Evolutionary conservation across 805 yeast genomes (phyloP).

Genomic region (Clavispora santaluciae): DNA sequence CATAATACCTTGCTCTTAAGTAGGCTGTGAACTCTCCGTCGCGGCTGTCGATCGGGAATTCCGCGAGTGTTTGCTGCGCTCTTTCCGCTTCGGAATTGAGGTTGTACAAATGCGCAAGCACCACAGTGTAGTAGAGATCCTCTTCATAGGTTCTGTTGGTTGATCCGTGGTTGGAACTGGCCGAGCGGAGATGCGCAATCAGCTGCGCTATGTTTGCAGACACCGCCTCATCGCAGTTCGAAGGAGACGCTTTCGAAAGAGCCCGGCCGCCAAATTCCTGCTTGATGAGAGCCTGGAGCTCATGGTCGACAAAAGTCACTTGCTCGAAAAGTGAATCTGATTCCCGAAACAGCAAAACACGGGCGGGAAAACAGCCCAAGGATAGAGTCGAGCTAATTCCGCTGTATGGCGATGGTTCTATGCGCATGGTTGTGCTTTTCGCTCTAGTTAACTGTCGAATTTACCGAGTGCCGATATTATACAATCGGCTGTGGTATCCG

Average conservation of each 20-base stretch:
- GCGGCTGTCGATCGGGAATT: neutral
- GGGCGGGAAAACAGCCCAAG: constrained; percentile 35
- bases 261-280: constrained; percentile 25
- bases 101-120: constrained; percentile 32
- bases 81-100: constrained; percentile 19
- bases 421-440: constrained; percentile 15
- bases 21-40: constrained; percentile 24
- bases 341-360: constrained; percentile 30
- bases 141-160: constrained; percentile 24
- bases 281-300: constrained; percentile 28
- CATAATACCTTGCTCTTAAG: constrained; percentile 30
- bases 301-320: constrained; percentile 33
- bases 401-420: constrained; percentile 24
- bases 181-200: constrained; percentile 21
- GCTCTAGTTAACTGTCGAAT: neutral
- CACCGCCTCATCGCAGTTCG: constrained; percentile 6
- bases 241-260: constrained; percentile 11
- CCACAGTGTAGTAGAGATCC: constrained; percentile 24
- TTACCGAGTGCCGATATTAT: neutral
- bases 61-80: constrained; percentile 1
- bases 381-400: constrained; percentile 23
- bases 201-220: constrained; percentile 22
- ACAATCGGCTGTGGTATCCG: neutral
- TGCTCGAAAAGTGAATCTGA: constrained; percentile 31
- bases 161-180: constrained; percentile 23